Conservation (phyloP, 1,284 basidiomycete genomes). For the Microbotryum violaceum region DNA sequence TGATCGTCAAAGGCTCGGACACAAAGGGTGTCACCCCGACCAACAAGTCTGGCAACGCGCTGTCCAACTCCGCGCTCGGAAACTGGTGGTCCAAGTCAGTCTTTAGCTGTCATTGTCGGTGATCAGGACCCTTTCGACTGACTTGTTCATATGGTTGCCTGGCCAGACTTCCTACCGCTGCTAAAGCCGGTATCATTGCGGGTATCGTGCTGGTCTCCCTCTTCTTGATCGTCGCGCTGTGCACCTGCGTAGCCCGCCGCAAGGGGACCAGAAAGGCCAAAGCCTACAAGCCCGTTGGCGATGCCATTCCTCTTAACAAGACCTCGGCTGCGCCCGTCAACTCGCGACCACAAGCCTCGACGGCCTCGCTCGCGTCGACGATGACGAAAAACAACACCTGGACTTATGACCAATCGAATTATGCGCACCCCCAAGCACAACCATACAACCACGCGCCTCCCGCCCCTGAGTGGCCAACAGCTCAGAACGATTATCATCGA, state of each 20-base stretch:
- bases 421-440: not conserved
- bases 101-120: too few relatives aligned
- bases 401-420: not conserved
- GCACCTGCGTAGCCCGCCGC: conserved; percentile 23
- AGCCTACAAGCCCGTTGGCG: conserved; percentile 1
- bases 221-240: conserved; percentile 22
- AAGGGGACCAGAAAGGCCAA: conserved; percentile 2
- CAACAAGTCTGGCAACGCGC: not conserved
- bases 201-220: conserved; percentile 19
- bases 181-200: conserved; percentile 25
- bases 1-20: conserved; percentile 24
- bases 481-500: conserved; percentile 11
- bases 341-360: conserved; percentile 13
- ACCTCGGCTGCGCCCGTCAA: not conserved
- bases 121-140: not conserved
- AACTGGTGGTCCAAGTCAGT: conserved; percentile 25
- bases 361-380: not conserved
- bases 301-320: not conserved
- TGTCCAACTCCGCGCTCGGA: conserved; percentile 13
- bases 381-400: not conserved
- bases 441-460: not conserved
- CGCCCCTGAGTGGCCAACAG: conserved; percentile 6
- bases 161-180: conserved; percentile 1
- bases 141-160: not conserved
- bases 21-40: conserved; percentile 17